Evolutionary conservation across 2,329 filamentous ascomycete genomes (phyloP).

Genomic region (Curvularia spicifera): DNA sequence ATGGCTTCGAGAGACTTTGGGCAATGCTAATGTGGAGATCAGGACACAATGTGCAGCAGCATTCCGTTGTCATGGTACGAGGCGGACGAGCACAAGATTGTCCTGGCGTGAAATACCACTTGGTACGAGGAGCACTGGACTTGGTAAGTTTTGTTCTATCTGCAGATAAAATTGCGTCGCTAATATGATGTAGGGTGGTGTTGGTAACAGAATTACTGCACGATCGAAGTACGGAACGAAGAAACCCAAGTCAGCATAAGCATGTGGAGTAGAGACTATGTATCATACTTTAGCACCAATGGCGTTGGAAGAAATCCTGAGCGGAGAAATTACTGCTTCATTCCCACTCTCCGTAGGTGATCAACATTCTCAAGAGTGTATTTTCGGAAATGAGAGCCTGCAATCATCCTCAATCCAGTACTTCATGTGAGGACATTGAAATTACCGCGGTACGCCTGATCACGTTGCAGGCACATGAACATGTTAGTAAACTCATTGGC

Average conservation of each 20-base stretch:
- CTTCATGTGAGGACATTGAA: background rate
- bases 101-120: slow-evolving; percentile 94
- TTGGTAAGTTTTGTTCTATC: slow-evolving; percentile 67
- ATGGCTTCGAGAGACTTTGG: slow-evolving; percentile 7
- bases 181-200: slow-evolving; percentile 73
- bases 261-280: slow-evolving; percentile 25
- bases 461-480: background rate
- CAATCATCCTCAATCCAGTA: background rate
- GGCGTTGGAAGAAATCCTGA: slow-evolving; percentile 26
- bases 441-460: background rate
- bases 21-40: slow-evolving; percentile 13
- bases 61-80: slow-evolving; percentile 94
- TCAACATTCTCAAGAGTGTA: background rate
- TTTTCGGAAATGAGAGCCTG: background rate
- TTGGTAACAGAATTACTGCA: slow-evolving; percentile 80
- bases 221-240: slow-evolving; percentile 98
- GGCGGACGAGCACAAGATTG: slow-evolving; percentile 95
- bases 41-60: slow-evolving; percentile 98
- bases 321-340: background rate
- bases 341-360: background rate
- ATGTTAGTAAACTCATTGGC: background rate
- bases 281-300: slow-evolving; percentile 37
- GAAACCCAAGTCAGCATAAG: slow-evolving; percentile 76
- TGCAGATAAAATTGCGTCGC: slow-evolving; percentile 5
- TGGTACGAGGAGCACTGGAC: slow-evolving; percentile 90